These are phyloP conservation scores for Terfezia claveryi DNA, from an alignment of 495 filamentous ascomycete species.

Conservation along the genomic window DNA sequence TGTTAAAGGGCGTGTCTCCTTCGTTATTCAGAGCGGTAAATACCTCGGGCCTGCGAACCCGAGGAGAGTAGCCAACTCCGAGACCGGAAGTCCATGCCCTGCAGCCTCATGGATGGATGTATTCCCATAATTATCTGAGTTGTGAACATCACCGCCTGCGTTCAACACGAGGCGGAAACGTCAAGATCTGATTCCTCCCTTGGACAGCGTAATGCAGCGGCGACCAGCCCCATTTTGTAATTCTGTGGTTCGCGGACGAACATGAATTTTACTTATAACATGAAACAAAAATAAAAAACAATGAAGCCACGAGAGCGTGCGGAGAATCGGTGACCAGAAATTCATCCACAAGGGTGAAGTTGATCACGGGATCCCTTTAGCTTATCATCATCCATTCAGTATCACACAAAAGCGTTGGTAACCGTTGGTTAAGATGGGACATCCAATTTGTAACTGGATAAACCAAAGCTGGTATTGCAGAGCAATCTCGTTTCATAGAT, in stretches of 20 bases:
- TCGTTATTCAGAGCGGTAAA: background rate
- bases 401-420: too few relatives aligned
- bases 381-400: too few relatives aligned
- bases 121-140: background rate
- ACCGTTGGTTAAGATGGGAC: background rate
- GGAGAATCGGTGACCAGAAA: background rate
- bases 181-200: background rate
- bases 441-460: background rate
- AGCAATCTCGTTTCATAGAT: too few relatives aligned
- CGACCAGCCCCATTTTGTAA: background rate
- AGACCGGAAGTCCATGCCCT: background rate
- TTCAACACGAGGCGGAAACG: background rate
- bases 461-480: background rate
- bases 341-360: background rate
- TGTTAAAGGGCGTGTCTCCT: background rate
- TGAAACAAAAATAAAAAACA: too few relatives aligned
- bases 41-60: background rate
- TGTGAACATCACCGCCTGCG: background rate
- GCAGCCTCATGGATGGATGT: background rate
- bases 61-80: background rate
- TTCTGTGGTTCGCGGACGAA: background rate
- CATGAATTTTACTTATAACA: too few relatives aligned
- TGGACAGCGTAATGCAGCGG: background rate
- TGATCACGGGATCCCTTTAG: too few relatives aligned
- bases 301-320: too few relatives aligned